phyloP scores from a whole-genome alignment of 768 basidiomycete species.

The Rhodosporidiobolus odoratus region DNA sequence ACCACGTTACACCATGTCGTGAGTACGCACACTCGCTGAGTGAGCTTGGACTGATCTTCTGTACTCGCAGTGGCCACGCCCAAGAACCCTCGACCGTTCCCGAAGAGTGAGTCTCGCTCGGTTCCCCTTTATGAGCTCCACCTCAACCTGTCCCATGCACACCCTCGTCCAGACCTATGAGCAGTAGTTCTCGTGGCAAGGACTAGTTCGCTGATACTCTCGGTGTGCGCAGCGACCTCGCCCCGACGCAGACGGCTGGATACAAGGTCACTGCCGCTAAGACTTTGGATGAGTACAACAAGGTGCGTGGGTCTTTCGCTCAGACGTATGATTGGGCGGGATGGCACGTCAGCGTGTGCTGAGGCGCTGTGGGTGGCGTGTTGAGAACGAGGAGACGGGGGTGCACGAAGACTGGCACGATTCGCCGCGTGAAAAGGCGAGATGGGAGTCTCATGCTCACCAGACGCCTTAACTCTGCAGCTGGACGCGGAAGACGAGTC shows the following conservation, averaged over 20 bases:
- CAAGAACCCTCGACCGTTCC: slow-evolving; percentile 3
- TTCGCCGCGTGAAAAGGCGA: too few species aligned
- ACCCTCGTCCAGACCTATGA: background rate
- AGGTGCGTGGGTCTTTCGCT: background rate
- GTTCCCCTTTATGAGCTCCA: too few species aligned
- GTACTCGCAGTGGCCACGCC: background rate
- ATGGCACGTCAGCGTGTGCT: too few species aligned
- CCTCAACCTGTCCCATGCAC: background rate
- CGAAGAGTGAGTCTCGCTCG: slow-evolving; percentile 1
- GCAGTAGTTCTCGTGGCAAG: too few species aligned
- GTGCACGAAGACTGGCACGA: too few species aligned
- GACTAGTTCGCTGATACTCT: too few species aligned
- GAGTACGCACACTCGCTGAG: rapidly evolving
- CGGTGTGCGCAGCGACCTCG: slow-evolving; percentile 19
- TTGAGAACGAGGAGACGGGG: too few species aligned
- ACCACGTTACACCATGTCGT: slow-evolving; percentile 14
- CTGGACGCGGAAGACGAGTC: slow-evolving; percentile 89
- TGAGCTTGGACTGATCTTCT: background rate
- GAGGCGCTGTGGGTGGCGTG: too few species aligned
- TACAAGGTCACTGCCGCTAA: slow-evolving; percentile 31
- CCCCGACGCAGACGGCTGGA: slow-evolving; percentile 25
- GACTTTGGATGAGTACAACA: slow-evolving; percentile 23
- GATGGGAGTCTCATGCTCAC: too few species aligned
- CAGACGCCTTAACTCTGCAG: slow-evolving; percentile 42
- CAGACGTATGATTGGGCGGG: background rate